Base-by-base conservation (phyloP, 78 protist species). In the Thecamonas trahens region DNA sequence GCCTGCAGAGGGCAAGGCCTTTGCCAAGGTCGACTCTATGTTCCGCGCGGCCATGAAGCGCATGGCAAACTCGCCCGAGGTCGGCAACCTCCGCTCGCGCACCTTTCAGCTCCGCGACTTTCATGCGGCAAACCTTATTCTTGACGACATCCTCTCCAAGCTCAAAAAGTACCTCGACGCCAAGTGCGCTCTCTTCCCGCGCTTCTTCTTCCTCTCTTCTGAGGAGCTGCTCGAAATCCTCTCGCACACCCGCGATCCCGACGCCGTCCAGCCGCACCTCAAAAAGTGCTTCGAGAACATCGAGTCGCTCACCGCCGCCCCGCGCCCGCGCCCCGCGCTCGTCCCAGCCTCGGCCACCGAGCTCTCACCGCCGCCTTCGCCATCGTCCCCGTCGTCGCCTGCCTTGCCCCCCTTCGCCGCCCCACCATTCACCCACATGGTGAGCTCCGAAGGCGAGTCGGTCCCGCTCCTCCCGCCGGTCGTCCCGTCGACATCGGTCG, bases 201-300 rank as follows among this genome's bases (percentile, higher is more conserved):
- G 87, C 62, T 82, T 82, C 74, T 82, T 73, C 65, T 82, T 82
- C 59, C 75, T 82, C 54, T 54, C 59, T 24, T 29, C 42, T 29
- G 70, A 64, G 28, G 70, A 64, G 39, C 1, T 64, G 70, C 57
- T 64, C 76, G 76, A 75, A 34, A 82, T 82, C 39, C 69, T 82
- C 34, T 54, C 80, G 11, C 76, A 82, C 50, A 76, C 87, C 20
- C 67, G 68, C 54, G 86, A 80, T 47, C 86, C 86, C 15, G 11
- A 4, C 31, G 80, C 72, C 61, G 84, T 84, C 8, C 89, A 84
- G 57, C 89, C 89, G 24, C 83, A 77, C 44, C 50, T 84, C 28
- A 54, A 53, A 18, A 84, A 84, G 50, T 70, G 78, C 74, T 84
- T 84, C 52, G 85, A 84, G 54, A 74, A 69, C 59, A 77, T 84